Evolutionary conservation across 345 rosid genomes (phyloP).

Genomic region (Laguncularia racemosa): DNA sequence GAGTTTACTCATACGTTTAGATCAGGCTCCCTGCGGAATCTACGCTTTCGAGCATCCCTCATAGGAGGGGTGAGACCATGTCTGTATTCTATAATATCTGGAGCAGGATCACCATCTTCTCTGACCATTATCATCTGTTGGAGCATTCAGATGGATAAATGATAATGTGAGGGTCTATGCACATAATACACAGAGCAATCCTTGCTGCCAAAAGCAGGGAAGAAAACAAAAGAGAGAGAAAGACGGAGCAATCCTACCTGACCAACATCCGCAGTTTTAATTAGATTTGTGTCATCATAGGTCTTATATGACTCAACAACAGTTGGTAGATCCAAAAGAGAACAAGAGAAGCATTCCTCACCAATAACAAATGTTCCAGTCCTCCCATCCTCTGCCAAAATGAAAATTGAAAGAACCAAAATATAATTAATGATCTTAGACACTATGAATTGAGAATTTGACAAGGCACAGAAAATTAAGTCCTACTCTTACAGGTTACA

Average conservation of each 20-base stretch:
- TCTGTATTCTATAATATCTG: constrained; percentile 72
- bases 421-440: background rate
- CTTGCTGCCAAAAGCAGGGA: no score
- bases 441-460: background rate
- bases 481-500: no score
- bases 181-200: no score
- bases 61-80: constrained; percentile 96
- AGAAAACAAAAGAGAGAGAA: constrained; percentile 1
- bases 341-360: constrained; percentile 61
- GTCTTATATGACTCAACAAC: constrained; percentile 93
- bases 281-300: constrained; percentile 77
- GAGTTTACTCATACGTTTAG: constrained; percentile 52
- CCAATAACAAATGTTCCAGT: constrained; percentile 76
- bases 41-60: constrained; percentile 96
- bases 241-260: constrained; percentile 38
- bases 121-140: constrained; percentile 92
- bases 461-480: background rate
- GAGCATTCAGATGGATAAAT: no score
- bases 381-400: constrained; percentile 76
- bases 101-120: constrained; percentile 68
- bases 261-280: constrained; percentile 89
- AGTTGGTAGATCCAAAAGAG: constrained; percentile 84
- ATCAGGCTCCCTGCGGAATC: constrained; percentile 96
- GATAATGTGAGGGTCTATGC: no score
- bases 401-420: background rate